Base-by-base conservation (phyloP, 306 rosid genomes). In the Ochetophila trinervis region DNA sequence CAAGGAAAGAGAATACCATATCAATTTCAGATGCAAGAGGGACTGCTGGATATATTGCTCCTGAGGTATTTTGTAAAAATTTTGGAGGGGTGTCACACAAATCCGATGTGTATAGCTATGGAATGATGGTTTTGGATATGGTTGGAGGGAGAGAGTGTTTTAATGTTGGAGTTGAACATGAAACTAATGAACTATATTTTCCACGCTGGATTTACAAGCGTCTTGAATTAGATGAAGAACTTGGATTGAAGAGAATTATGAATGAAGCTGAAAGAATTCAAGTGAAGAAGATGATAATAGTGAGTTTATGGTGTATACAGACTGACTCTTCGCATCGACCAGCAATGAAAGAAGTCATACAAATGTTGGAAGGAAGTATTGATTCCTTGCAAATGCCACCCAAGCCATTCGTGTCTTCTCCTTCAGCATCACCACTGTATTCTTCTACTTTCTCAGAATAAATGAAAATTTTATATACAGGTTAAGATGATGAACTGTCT, bases 81-180 rank as follows among this genome's bases (percentile, higher is more conserved):
- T 51, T 82, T n/a, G 81, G 86, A 23, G 52, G 1, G 0, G 79
- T 82, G 0, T 82, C 83, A 0, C 68, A 82, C 8, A 82, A 78
- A 17, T 82, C 79, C 5, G 79, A 82, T 59, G 76, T 82, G 0
- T 78, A 78, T 8, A 75, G 83, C 4, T 71, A 53, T 14, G 81
- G 81, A 50, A 82, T 78, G 81, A 75, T 79, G 78, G 62, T 79
- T 40, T 45, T 79, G 4, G 82, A 83, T 36, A 76, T 80, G 66
- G 66, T 79, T 12, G 82, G 82, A 5, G 82, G 80, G 17, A 79
- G 69, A 60, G 62, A 42, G 14, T 79, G 76, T 30, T 3, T 59
- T 5, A 49, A 79, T 52, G 48, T 57, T 0, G 30, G 51, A 32
- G 60, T 10, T 53, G 69, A 77, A 35, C 5, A n/a, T 55, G 3